A percentile compares a stretch with the other conserved stretches of the same genome.
Evolutionary conservation across 768 basidiomycete species (phyloP).

Genomic region (Boletus eberwhitei): DNA sequence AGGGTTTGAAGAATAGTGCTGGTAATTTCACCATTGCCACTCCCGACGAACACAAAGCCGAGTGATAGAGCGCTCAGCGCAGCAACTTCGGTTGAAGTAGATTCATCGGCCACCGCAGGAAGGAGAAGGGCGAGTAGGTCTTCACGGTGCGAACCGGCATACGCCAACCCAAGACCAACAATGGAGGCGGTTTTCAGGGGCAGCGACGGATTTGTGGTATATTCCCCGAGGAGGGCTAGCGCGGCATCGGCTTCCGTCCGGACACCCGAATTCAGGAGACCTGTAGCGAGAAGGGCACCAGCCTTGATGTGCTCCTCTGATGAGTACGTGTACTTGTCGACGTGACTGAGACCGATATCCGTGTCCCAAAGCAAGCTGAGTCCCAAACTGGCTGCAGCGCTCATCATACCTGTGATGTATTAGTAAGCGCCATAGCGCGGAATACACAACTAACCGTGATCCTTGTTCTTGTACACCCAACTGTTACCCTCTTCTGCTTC

Average conservation of each 20-base stretch:
- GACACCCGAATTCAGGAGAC: slow-evolving; percentile 85
- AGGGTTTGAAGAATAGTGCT: slow-evolving; percentile 85
- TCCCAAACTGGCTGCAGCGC: slow-evolving; percentile 91
- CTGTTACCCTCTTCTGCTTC: slow-evolving; percentile 94
- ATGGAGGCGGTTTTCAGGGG: slow-evolving; percentile 85
- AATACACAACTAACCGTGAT: slow-evolving; percentile 64
- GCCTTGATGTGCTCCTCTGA: slow-evolving; percentile 97
- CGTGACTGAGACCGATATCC: slow-evolving; percentile 87
- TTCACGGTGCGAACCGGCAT: slow-evolving; percentile 88
- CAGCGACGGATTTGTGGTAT: slow-evolving; percentile 83
- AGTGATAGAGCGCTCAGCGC: slow-evolving; percentile 83
- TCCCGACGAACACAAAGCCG: slow-evolving; percentile 94
- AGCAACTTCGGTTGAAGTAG: slow-evolving; percentile 83
- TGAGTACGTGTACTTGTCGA: slow-evolving; percentile 97
- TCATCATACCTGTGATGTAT: slow-evolving; percentile 76
- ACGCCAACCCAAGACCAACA: slow-evolving; percentile 90
- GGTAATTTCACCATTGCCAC: slow-evolving; percentile 90
- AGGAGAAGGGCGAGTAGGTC: slow-evolving; percentile 78
- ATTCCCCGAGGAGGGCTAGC: slow-evolving; percentile 84
- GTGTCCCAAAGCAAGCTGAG: slow-evolving; percentile 94
- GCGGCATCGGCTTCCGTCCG: slow-evolving; percentile 93
- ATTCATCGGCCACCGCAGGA: slow-evolving; percentile 79
- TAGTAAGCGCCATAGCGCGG: neutral
- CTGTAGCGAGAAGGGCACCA: slow-evolving; percentile 92
- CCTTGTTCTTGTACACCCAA: slow-evolving; percentile 99